phyloP scores from a whole-genome alignment of 2,329 filamentous ascomycete genomes.

The Cladophialophora bantiana region DNA sequence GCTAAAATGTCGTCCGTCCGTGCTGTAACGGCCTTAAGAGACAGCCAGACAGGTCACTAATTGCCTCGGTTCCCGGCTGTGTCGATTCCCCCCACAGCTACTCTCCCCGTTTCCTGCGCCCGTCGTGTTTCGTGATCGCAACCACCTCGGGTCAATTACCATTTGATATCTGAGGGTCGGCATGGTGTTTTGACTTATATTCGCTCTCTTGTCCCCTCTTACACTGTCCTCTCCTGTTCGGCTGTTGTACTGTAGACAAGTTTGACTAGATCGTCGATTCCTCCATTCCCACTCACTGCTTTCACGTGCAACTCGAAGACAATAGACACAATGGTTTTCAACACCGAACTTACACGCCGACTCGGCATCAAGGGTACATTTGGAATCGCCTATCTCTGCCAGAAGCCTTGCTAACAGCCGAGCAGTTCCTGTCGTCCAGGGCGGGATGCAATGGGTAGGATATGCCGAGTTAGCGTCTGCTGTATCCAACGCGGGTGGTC shows the following conservation, averaged over 20 bases:
- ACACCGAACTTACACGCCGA: constrained; percentile 67
- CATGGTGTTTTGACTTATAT: constrained; percentile 1
- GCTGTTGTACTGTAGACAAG: neutral
- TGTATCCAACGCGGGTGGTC: constrained; percentile 60
- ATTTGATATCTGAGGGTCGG: constrained; percentile 9
- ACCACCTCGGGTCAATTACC: constrained; percentile 27
- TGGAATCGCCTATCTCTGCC: constrained; percentile 8
- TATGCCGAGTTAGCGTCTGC: constrained; percentile 61
- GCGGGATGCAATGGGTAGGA: constrained; percentile 64
- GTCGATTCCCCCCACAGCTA: constrained; percentile 7
- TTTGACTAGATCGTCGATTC: neutral
- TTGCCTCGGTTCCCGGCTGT: constrained; percentile 30
- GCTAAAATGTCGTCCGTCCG: neutral
- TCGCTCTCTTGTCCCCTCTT: neutral
- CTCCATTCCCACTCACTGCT: neutral
- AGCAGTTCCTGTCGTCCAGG: constrained; percentile 58
- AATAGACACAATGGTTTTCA: constrained; percentile 65
- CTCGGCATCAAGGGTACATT: constrained; percentile 59
- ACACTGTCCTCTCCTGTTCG: neutral
- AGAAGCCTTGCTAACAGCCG: constrained; percentile 4
- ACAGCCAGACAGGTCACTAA: neutral
- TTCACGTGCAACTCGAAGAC: neutral
- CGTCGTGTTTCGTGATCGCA: neutral
- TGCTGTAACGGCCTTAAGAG: constrained; percentile 18
- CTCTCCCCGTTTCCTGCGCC: constrained; percentile 9